phyloP scores from a whole-genome alignment of 108 stramenopile species.

The Schizochytrium sp. region DNA sequence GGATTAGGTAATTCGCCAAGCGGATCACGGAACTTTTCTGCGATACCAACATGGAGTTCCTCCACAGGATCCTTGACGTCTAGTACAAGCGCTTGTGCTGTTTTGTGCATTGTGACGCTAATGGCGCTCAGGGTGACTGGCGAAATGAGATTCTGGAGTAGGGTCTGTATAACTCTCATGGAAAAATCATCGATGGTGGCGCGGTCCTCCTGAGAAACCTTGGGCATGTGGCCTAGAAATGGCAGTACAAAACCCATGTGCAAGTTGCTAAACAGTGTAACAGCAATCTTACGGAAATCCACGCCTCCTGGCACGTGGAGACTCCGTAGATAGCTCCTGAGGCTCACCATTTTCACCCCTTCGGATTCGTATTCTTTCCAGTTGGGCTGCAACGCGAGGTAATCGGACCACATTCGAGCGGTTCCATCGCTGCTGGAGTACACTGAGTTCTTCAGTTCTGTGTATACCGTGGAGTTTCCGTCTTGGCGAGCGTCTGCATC shows the following conservation, averaged over 20 bases:
- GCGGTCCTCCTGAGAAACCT: not conserved
- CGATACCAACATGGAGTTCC: slow-evolving; percentile 17
- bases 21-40: not conserved
- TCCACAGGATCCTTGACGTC: slow-evolving; percentile 38
- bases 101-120: slow-evolving; percentile 35
- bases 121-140: slow-evolving; percentile 54
- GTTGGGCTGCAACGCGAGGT: slow-evolving; percentile 21
- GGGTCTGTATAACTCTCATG: not conserved
- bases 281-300: slow-evolving; percentile 26
- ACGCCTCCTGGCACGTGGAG: slow-evolving; percentile 48
- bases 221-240: slow-evolving; percentile 43
- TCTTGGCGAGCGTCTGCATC: slow-evolving; percentile 25
- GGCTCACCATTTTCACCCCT: slow-evolving; percentile 10
- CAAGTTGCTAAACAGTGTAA: not conserved
- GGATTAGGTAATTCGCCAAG: slow-evolving; percentile 20
- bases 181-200: not conserved
- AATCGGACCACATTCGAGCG: slow-evolving; percentile 38
- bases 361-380: not conserved
- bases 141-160: slow-evolving; percentile 38
- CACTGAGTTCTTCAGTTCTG: not conserved
- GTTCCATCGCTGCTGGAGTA: not conserved
- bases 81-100: not conserved
- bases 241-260: slow-evolving; percentile 31
- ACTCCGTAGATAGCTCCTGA: not conserved
- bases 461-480: slow-evolving; percentile 7